These are phyloP conservation scores for Uronychia setigera DNA, from an alignment of 73 alveolate genomes.

Conservation along the genomic window DNA sequence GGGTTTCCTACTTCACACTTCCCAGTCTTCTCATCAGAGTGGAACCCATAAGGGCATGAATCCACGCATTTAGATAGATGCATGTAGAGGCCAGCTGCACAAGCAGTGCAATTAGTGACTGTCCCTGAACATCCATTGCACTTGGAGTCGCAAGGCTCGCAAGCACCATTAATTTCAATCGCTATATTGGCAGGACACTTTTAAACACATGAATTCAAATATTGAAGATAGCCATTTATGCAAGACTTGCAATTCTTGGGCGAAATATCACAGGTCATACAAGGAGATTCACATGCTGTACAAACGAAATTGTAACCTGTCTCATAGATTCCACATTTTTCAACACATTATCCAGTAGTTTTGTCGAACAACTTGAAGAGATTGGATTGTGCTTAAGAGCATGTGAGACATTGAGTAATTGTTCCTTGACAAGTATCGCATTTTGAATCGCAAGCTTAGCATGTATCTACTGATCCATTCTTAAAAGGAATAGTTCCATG, in stretches of 20 bases:
- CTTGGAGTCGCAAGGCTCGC: constrained; percentile 40
- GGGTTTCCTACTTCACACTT: constrained; percentile 13
- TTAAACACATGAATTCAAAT: constrained; percentile 43
- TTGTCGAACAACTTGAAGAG: not conserved
- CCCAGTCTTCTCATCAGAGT: not conserved
- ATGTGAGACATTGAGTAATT: not conserved
- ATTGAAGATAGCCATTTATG: not conserved
- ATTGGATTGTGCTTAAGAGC: not conserved
- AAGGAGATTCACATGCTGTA: constrained; percentile 55
- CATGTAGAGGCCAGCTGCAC: constrained; percentile 9
- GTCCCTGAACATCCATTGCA: constrained; percentile 46
- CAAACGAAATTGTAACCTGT: not conserved
- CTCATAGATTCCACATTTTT: not conserved
- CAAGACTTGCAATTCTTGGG: constrained; percentile 29
- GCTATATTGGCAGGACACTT: constrained; percentile 30
- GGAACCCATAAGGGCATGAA: constrained; percentile 28
- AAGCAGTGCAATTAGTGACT: not conserved
- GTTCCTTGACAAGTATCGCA: not conserved
- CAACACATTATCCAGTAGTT: not conserved
- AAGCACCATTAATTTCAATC: constrained; percentile 5
- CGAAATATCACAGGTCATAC: constrained; percentile 45
- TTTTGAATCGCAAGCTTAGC: not conserved
- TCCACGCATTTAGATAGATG: constrained; percentile 4
- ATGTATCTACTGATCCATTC: not conserved
- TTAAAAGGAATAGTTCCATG: not conserved